These are phyloP conservation scores for Russula olivacea DNA, from an alignment of 768 basidiomycete genomes.

Conservation along the genomic window DNA sequence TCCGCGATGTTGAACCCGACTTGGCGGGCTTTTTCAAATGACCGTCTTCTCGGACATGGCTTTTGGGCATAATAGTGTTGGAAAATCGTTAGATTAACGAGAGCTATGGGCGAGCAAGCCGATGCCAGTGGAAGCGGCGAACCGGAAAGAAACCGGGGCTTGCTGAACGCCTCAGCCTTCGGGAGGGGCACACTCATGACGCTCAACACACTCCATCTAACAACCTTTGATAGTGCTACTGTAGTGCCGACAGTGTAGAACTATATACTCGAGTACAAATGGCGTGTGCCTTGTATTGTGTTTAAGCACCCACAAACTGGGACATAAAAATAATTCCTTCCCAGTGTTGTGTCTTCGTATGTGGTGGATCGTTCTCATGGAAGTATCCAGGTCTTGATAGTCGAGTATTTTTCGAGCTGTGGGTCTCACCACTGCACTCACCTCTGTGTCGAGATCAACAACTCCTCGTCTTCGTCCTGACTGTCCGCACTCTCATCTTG, in stretches of 20 bases:
- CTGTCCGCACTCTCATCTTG: constrained; percentile 20
- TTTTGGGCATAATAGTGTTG: constrained; percentile 8
- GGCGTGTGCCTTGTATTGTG: neutral
- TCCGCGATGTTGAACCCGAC: constrained; percentile 13
- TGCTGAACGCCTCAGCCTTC: too few species aligned
- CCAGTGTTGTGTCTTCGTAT: neutral
- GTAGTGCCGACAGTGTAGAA: neutral
- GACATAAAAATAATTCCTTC: neutral
- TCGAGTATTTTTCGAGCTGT: neutral
- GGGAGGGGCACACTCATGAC: too few species aligned
- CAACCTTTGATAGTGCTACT: too few species aligned
- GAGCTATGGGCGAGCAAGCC: neutral
- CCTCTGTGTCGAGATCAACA: constrained; percentile 27
- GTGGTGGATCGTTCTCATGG: neutral
- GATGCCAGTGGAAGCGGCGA: neutral
- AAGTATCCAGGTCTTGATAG: neutral
- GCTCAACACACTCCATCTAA: too few species aligned
- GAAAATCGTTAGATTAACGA: neutral
- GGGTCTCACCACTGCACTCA: constrained; percentile 16
- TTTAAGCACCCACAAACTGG: neutral
- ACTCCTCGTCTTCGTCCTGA: constrained; percentile 22
- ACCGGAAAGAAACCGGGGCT: neutral
- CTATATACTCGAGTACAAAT: neutral
- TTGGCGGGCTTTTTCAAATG: constrained; percentile 29
- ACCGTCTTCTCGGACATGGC: constrained; percentile 2